Evolutionary conservation across 805 yeast genomes (phyloP).

Genomic region (Saccharomycopsis sp.): DNA sequence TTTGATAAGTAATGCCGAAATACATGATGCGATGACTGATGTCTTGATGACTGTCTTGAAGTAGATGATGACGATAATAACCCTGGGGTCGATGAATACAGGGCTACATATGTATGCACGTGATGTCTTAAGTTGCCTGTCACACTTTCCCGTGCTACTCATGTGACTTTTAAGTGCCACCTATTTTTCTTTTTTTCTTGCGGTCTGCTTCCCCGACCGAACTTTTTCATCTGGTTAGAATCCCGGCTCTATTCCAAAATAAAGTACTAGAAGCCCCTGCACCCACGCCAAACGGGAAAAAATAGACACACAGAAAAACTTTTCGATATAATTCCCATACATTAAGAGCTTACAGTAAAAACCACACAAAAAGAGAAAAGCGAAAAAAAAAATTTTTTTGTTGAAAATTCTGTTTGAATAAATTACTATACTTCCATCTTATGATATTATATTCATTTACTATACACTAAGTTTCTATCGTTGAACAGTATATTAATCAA

Average conservation of each 20-base stretch:
- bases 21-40: neutral
- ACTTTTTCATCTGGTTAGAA: neutral
- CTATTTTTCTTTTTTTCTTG: neutral
- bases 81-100: too few species aligned
- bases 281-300: neutral
- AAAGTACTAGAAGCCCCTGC: neutral
- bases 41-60: too few species aligned
- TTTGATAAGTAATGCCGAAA: too few species aligned
- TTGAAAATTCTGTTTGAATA: neutral
- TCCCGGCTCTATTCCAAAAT: neutral
- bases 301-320: neutral
- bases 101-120: too few species aligned
- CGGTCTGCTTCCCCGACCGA: neutral
- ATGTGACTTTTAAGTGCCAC: too few species aligned
- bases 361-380: neutral
- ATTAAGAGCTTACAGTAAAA: neutral
- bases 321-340: neutral
- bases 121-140: too few species aligned
- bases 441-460: neutral
- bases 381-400: neutral
- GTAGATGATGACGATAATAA: too few species aligned
- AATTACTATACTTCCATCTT: neutral
- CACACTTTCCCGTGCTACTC: neutral
- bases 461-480: neutral
- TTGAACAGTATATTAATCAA: conserved; percentile 2